Evolutionary conservation across 306 rosid genomes (phyloP).

Genomic region (Delonix regia): DNA sequence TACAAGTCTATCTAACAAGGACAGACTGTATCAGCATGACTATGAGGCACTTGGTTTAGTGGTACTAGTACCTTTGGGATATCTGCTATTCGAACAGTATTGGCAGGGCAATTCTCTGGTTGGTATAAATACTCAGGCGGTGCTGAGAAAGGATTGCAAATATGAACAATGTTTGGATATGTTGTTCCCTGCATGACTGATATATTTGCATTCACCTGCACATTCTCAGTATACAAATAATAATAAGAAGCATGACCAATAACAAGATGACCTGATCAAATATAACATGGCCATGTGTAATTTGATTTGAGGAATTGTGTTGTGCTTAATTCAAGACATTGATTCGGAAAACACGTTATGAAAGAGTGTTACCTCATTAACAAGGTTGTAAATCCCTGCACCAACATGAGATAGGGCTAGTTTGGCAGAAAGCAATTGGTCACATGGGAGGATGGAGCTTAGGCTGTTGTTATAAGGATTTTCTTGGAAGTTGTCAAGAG

Average conservation of each 20-base stretch:
- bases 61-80: conserved; percentile 57
- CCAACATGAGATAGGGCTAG: conserved; percentile 47
- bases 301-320: too few species aligned
- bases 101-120: conserved; percentile 56
- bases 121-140: conserved; percentile 66
- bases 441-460: conserved; percentile 67
- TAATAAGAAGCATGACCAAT: too few species aligned
- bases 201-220: conserved; percentile 61
- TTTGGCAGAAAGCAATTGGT: conserved; percentile 60
- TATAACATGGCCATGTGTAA: too few species aligned
- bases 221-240: not conserved
- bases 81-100: conserved; percentile 59
- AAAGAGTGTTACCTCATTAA: conserved; percentile 49
- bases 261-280: too few species aligned
- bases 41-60: too few species aligned
- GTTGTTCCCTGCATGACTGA: conserved; percentile 37
- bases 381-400: conserved; percentile 51
- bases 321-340: not conserved
- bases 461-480: conserved; percentile 68
- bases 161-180: conserved; percentile 29
- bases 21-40: not conserved
- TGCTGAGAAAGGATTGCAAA: conserved; percentile 79
- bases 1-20: not conserved
- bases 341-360: not conserved
- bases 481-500: conserved; percentile 58